phyloP scores from a whole-genome alignment of 2,329 filamentous ascomycete species.

The Paecilomyces dactylethromorphus region DNA sequence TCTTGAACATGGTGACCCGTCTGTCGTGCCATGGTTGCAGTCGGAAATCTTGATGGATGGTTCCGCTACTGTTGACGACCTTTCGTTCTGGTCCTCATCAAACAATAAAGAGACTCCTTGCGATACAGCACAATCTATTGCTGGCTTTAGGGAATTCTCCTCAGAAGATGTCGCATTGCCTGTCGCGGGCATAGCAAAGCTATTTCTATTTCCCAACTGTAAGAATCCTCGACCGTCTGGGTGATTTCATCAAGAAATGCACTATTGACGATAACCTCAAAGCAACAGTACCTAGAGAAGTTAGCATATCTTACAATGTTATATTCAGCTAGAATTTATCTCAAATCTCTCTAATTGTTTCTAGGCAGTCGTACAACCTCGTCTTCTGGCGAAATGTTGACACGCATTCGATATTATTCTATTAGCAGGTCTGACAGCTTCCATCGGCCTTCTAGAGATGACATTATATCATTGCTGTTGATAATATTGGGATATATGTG shows the following conservation, averaged over 20 bases:
- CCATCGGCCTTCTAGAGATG: slow-evolving; percentile 21
- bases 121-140: not conserved
- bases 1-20: not conserved
- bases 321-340: slow-evolving; percentile 1
- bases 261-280: slow-evolving; percentile 30
- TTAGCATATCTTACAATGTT: not conserved
- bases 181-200: slow-evolving; percentile 26
- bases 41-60: not conserved
- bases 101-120: not conserved
- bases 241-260: slow-evolving; percentile 26
- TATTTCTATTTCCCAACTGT: slow-evolving; percentile 21
- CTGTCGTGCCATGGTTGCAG: not conserved
- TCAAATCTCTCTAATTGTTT: slow-evolving; percentile 31
- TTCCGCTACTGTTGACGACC: slow-evolving; percentile 8
- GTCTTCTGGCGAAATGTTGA: slow-evolving; percentile 31
- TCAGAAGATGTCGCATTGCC: not conserved
- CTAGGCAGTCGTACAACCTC: slow-evolving; percentile 32
- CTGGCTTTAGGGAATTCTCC: not conserved
- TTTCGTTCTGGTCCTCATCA: slow-evolving; percentile 2
- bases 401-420: slow-evolving; percentile 26
- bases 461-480: slow-evolving; percentile 29
- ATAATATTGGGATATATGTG: not conserved
- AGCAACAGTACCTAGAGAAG: slow-evolving; percentile 23
- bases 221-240: slow-evolving; percentile 22
- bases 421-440: slow-evolving; percentile 26